Percentiles rank a stretch among this genome's conserved stretches.
Conservation (phyloP, 2,329 filamentous ascomycete species). For the Tolypocladium tundrense region DNA sequence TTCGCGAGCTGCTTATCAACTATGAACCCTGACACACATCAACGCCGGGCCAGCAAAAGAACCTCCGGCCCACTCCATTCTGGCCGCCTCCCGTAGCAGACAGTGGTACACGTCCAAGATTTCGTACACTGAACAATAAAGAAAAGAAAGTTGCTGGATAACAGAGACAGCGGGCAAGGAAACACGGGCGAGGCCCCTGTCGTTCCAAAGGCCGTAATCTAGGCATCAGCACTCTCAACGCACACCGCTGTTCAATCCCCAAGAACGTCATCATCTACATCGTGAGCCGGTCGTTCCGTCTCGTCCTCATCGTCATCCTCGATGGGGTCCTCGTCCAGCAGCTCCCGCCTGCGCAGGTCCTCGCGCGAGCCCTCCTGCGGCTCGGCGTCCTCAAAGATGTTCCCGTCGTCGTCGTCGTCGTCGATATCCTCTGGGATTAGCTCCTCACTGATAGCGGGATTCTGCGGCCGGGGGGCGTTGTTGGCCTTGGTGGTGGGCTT, state of each 20-base stretch:
- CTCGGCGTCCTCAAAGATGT: constrained; percentile 37
- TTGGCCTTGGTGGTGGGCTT: constrained; percentile 20
- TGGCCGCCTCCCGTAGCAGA: not conserved
- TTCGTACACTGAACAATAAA: not conserved
- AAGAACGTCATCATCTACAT: constrained; percentile 33
- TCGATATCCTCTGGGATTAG: constrained; percentile 33
- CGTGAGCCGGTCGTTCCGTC: constrained; percentile 20
- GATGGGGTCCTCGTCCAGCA: constrained; percentile 39
- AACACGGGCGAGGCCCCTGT: not conserved
- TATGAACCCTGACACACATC: not conserved
- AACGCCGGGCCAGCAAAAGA: constrained; percentile 6
- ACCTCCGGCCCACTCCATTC: constrained; percentile 2
- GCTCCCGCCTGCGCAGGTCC: constrained; percentile 43
- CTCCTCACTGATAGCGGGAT: constrained; percentile 30
- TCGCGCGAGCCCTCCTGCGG: constrained; percentile 50
- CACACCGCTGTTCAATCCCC: constrained; percentile 27
- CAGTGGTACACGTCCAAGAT: not conserved
- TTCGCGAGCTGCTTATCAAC: not conserved
- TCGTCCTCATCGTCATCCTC: constrained; percentile 23
- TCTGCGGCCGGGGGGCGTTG: constrained; percentile 18
- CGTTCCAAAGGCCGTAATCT: not conserved
- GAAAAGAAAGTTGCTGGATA: constrained; percentile 2
- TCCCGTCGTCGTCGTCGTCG: constrained; percentile 27
- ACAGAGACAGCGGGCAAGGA: not conserved
- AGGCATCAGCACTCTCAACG: not conserved